Evolutionary conservation across 371 early-diverging fungal species (phyloP).

Genomic region (Dichotomocladium elegans): DNA sequence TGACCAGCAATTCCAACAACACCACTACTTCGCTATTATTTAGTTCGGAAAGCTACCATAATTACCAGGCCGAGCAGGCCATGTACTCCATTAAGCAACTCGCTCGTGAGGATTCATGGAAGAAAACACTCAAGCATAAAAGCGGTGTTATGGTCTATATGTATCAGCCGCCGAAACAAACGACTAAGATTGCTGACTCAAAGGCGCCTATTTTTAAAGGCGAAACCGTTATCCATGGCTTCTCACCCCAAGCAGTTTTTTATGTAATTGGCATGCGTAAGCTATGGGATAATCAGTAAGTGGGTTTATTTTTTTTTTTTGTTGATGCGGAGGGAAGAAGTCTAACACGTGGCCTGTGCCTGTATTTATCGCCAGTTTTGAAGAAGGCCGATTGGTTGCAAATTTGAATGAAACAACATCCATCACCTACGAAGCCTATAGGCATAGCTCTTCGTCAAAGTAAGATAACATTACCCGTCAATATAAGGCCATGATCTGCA

Average conservation of each 20-base stretch:
- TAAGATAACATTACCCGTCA: slow-evolving; percentile 6
- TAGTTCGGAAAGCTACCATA: slow-evolving; percentile 29
- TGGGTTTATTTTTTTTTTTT: neutral
- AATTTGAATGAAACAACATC: slow-evolving; percentile 53
- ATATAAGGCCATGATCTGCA: neutral
- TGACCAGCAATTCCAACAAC: neutral
- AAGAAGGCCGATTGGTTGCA: slow-evolving; percentile 52
- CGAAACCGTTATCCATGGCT: slow-evolving; percentile 59
- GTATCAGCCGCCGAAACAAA: slow-evolving; percentile 18
- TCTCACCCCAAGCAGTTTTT: slow-evolving; percentile 64
- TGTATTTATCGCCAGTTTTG: slow-evolving; percentile 32
- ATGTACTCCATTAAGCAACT: slow-evolving; percentile 23
- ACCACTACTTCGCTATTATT: neutral
- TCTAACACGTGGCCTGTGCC: neutral
- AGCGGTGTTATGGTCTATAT: slow-evolving; percentile 61
- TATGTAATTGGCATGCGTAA: slow-evolving; percentile 67
- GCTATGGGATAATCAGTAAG: slow-evolving; percentile 56
- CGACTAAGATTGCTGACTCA: slow-evolving; percentile 20
- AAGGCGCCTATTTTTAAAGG: slow-evolving; percentile 61
- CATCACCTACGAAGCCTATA: slow-evolving; percentile 50
- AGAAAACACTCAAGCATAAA: slow-evolving; percentile 64
- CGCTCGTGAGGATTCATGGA: slow-evolving; percentile 47
- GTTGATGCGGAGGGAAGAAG: neutral
- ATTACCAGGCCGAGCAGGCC: slow-evolving; percentile 41
- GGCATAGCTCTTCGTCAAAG: slow-evolving; percentile 38